phyloP scores from a whole-genome alignment of 2,329 filamentous ascomycete genomes.

The Chlorencoelia australis region DNA sequence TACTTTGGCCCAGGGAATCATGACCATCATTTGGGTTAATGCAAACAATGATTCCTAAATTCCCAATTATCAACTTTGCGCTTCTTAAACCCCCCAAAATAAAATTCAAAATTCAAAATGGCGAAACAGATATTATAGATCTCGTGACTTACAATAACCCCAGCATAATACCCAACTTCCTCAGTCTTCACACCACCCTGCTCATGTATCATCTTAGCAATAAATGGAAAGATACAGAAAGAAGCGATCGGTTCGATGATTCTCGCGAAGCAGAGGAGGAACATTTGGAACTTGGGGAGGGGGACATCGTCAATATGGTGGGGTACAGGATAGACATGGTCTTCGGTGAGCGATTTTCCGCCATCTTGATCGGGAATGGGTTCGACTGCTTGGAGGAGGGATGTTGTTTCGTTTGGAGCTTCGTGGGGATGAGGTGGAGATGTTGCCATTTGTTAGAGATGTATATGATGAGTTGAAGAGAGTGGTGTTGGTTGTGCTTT shows the following conservation, averaged over 20 bases:
- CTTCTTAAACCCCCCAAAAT: neutral
- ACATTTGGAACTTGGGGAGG: slow-evolving; percentile 54
- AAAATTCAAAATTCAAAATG: neutral
- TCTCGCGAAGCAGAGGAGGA: slow-evolving; percentile 63
- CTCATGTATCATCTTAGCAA: slow-evolving; percentile 65
- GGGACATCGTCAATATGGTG: slow-evolving; percentile 40
- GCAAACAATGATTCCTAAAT: slow-evolving; percentile 55
- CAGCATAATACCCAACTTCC: slow-evolving; percentile 73
- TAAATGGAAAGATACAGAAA: slow-evolving; percentile 73
- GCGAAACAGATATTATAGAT: neutral
- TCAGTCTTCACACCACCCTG: slow-evolving; percentile 50
- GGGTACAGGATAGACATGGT: too few species aligned
- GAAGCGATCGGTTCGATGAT: slow-evolving; percentile 71
- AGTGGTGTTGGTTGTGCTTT: too few species aligned
- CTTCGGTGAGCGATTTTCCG: too few species aligned
- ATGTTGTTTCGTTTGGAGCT: too few species aligned
- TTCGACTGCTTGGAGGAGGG: too few species aligned
- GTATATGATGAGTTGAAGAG: too few species aligned
- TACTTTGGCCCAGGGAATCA: slow-evolving; percentile 62
- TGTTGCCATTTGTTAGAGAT: too few species aligned
- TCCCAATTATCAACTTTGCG: neutral
- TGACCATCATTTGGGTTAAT: slow-evolving; percentile 64
- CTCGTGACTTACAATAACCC: slow-evolving; percentile 53
- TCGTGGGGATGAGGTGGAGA: too few species aligned
- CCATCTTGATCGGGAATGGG: too few species aligned